phyloP scores from a whole-genome alignment of 768 basidiomycete genomes.

The Krasilnikovozyma curviuscula region DNA sequence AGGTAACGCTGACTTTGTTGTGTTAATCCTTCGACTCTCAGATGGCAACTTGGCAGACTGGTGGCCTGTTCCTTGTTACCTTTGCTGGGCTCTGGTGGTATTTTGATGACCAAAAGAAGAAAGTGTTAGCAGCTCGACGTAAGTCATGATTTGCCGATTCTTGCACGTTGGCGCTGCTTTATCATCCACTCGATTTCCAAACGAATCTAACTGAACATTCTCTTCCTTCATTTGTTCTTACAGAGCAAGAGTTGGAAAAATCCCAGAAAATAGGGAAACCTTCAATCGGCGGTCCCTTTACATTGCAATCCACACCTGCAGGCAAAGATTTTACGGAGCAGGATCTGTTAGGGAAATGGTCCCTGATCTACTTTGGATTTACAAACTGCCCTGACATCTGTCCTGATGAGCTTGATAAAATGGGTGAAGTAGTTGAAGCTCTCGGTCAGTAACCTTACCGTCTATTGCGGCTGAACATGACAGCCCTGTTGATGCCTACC shows the following conservation, averaged over 20 bases:
- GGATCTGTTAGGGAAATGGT: constrained; percentile 75
- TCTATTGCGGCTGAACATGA: neutral
- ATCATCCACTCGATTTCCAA: neutral
- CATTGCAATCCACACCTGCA: constrained; percentile 34
- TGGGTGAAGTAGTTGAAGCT: constrained; percentile 51
- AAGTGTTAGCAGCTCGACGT: constrained; percentile 60
- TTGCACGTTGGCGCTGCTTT: neutral
- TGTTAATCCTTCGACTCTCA: too few species aligned
- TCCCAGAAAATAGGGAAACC: constrained; percentile 60
- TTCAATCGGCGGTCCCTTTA: constrained; percentile 78
- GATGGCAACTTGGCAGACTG: constrained; percentile 67
- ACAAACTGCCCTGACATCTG: constrained; percentile 99
- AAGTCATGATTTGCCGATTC: constrained; percentile 15
- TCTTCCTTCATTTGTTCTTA: neutral
- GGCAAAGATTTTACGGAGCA: constrained; percentile 59
- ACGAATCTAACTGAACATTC: neutral
- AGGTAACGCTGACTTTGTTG: too few species aligned
- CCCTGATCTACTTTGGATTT: constrained; percentile 67
- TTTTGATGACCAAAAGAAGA: constrained; percentile 69
- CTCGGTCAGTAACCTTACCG: constrained; percentile 42
- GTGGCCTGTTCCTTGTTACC: constrained; percentile 60
- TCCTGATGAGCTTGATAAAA: constrained; percentile 92
- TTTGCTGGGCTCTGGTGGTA: constrained; percentile 69
- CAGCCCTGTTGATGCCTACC: neutral
- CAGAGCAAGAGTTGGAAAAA: constrained; percentile 51